Evolutionary conservation across 2,329 filamentous ascomycete species (phyloP), one percentile per base, ranked within the genome.

Genomic region (Cadophora sp.): DNA sequence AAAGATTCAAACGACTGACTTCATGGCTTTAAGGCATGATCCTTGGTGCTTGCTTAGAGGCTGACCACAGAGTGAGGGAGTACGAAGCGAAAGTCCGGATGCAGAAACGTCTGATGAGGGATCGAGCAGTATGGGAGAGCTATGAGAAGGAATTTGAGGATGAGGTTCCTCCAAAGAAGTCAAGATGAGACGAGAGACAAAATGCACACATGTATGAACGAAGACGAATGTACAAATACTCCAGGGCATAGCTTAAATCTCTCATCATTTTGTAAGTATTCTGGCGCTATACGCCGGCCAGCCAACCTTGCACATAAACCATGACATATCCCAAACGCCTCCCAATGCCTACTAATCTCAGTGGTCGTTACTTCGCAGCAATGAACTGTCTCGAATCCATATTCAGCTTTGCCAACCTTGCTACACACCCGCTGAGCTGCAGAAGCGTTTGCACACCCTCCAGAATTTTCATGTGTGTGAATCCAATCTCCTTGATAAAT

Each of bases 401-500:
- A 80, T 97, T 97, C 79, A 98, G 90, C 84, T 92, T 97, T 82
- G 93, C 96, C 66, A 99, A 84, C 75, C 95, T 90, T 19, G 93
- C 94, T 26, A 99, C 86, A 78, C 95, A 98, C 12, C 95, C 96
- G 77, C 93, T 97, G 56, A 99, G 85, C 80, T 99, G 96, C 68
- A 99, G 86, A 71, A 97, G 86, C 8, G 95, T 97, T 81, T 98
- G 95, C 27, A 99, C 93, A 34, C 96, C 96, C 78, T 99, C 96
- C n/a, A 99, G 83, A 66, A 99, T 95, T 79, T 97, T 94, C 96
- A 99, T 99, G 79, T 99, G 96, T 2, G 96, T 97, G 80, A 98
- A 98, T 64, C 96, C 96, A 80, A 99, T 99, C 82, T 97, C 96
- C 82, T 94, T 95, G 82, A 98, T 97, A 75, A 98, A 99, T 79